phyloP scores from a whole-genome alignment of 768 basidiomycete genomes.

The Lactarius vividus region DNA sequence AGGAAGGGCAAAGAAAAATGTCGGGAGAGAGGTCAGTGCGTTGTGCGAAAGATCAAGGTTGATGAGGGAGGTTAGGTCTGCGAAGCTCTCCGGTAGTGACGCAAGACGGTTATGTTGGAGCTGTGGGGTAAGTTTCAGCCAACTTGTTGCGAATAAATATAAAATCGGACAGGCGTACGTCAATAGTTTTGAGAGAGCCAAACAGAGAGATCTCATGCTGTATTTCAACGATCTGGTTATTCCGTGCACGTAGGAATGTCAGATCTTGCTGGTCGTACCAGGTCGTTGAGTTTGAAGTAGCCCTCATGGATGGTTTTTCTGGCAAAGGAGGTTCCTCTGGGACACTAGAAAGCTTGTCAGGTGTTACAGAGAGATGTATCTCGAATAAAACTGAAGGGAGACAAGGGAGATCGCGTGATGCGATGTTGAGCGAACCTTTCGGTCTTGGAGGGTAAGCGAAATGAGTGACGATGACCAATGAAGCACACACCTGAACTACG shows the following conservation, averaged over 20 bases:
- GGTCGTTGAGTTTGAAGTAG: slow-evolving; percentile 46
- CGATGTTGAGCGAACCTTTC: slow-evolving; percentile 71
- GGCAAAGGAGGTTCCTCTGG: slow-evolving; percentile 53
- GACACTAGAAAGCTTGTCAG: slow-evolving; percentile 65
- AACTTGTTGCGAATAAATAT: background rate
- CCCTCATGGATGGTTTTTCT: slow-evolving; percentile 35
- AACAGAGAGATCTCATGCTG: slow-evolving; percentile 84
- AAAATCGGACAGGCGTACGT: slow-evolving; percentile 48
- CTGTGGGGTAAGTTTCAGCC: slow-evolving; percentile 38
- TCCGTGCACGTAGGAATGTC: slow-evolving; percentile 71
- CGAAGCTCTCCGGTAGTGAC: slow-evolving; percentile 60
- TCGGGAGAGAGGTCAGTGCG: slow-evolving; percentile 57
- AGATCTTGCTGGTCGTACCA: slow-evolving; percentile 84
- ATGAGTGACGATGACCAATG: slow-evolving; percentile 18
- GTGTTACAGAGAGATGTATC: slow-evolving; percentile 72
- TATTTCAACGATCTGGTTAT: slow-evolving; percentile 74
- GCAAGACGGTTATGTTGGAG: slow-evolving; percentile 71
- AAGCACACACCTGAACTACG: slow-evolving; percentile 69
- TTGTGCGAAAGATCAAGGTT: slow-evolving; percentile 76
- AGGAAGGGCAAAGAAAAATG: slow-evolving; percentile 65
- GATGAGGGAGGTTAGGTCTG: slow-evolving; percentile 64
- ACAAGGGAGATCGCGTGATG: slow-evolving; percentile 68
- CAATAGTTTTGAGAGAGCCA: slow-evolving; percentile 74
- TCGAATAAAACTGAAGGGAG: slow-evolving; percentile 78
- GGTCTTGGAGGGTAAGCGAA: slow-evolving; percentile 49